These are phyloP conservation scores for Alternaria tenuissima DNA, from an alignment of 2,329 filamentous ascomycete species.

Conservation along the genomic window DNA sequence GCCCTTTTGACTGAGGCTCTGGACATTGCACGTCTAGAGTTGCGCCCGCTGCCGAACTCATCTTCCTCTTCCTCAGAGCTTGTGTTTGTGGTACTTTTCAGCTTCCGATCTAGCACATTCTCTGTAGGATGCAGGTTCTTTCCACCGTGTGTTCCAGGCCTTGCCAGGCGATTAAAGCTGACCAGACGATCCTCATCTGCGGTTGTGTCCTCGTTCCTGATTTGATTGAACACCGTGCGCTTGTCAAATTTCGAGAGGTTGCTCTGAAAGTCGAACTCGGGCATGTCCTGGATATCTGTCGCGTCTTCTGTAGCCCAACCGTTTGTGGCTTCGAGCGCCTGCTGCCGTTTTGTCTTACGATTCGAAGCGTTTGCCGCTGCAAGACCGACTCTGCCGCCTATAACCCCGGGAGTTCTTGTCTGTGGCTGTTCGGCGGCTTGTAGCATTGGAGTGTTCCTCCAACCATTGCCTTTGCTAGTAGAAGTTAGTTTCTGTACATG, in stretches of 20 bases:
- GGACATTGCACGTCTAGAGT: slow-evolving; percentile 51
- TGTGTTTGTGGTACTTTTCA: slow-evolving; percentile 46
- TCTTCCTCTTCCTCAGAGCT: slow-evolving; percentile 50
- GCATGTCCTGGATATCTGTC: slow-evolving; percentile 90
- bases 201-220: slow-evolving; percentile 84
- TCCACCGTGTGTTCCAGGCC: slow-evolving; percentile 66
- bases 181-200: slow-evolving; percentile 93
- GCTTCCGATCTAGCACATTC: slow-evolving; percentile 77
- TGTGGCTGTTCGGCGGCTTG: slow-evolving; percentile 63
- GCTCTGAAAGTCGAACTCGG: slow-evolving; percentile 91
- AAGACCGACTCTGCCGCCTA: slow-evolving; percentile 48
- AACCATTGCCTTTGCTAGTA: slow-evolving; percentile 66
- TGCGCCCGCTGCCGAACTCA: slow-evolving; percentile 50
- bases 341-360: slow-evolving; percentile 57
- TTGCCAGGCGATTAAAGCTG: slow-evolving; percentile 76
- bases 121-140: slow-evolving; percentile 93
- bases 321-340: slow-evolving; percentile 68
- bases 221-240: slow-evolving; percentile 87
- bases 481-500: slow-evolving; percentile 18
- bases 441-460: slow-evolving; percentile 72
- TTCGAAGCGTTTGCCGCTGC: slow-evolving; percentile 50
- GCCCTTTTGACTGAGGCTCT: slow-evolving; percentile 50
- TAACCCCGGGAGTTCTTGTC: slow-evolving; percentile 47
- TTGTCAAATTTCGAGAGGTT: slow-evolving; percentile 96
- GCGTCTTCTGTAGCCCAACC: slow-evolving; percentile 97